Percentiles rank a stretch among this genome's conserved stretches.
phyloP scores from a whole-genome alignment of 176 grass and related monocot genomes.

The Microstegium vimineum region DNA sequence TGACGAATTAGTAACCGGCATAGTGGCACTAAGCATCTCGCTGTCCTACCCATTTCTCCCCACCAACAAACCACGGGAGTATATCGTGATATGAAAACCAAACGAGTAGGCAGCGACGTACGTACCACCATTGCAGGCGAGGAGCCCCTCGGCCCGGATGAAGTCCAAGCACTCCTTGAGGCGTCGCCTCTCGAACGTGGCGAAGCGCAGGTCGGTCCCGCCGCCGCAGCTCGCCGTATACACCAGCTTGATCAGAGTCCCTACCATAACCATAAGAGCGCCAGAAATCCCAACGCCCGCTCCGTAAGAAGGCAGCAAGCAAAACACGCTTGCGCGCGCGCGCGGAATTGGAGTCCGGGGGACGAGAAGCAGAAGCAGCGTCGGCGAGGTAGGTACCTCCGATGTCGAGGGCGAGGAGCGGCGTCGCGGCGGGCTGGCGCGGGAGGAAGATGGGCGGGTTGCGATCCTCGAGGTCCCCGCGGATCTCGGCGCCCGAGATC shows the following conservation, averaged over 20 bases:
- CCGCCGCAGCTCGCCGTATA: slow-evolving; percentile 54
- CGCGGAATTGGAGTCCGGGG: not conserved
- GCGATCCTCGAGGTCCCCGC: slow-evolving; percentile 38
- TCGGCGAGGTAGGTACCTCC: slow-evolving; percentile 41
- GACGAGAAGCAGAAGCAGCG: not conserved
- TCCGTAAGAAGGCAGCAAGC: not conserved
- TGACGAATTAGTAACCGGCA: not conserved
- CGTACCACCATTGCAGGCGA: slow-evolving; percentile 43
- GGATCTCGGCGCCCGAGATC: slow-evolving; percentile 77
- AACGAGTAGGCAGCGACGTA: not conserved
- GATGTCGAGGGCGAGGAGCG: slow-evolving; percentile 85
- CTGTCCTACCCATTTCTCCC: not conserved
- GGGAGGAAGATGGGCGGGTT: slow-evolving; percentile 82
- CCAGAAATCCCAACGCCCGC: not conserved
- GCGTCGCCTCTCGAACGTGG: slow-evolving; percentile 73
- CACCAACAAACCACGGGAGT: not conserved
- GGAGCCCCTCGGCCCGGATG: slow-evolving; percentile 48
- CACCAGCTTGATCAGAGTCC: slow-evolving; percentile 91
- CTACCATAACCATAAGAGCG: slow-evolving; percentile 6
- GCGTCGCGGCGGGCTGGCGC: slow-evolving; percentile 52
- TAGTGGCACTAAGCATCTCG: not conserved
- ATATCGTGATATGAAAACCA: not conserved
- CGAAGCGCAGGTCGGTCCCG: slow-evolving; percentile 58
- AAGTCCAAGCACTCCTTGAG: slow-evolving; percentile 82
- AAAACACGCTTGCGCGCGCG: too few species aligned